Percentiles rank a stretch among this genome's conserved stretches.
These are phyloP conservation scores for Acanthamoeba royreba DNA, from an alignment of 208 protist species.

Conservation along the genomic window DNA sequence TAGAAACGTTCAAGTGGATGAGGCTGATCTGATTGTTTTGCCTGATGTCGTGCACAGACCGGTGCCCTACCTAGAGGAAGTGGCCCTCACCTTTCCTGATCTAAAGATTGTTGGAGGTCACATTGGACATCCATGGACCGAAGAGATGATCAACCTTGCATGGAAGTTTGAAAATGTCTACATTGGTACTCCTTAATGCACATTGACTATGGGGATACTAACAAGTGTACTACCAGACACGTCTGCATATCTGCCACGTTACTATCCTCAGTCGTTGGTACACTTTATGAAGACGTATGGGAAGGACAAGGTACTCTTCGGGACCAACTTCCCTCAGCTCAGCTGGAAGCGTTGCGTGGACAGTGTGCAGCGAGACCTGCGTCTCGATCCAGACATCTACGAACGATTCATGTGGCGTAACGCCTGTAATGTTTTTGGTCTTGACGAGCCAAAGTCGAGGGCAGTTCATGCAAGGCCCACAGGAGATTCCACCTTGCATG, in stretches of 20 bases:
- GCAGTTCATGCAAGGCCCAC: not conserved
- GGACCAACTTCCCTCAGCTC: conserved; percentile 42
- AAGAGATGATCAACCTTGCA: conserved; percentile 56
- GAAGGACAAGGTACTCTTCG: conserved; percentile 27
- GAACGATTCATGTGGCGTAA: conserved; percentile 46
- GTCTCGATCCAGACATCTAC: not conserved
- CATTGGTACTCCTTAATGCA: conserved; percentile 30
- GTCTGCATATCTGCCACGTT: conserved; percentile 28
- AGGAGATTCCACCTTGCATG: not conserved
- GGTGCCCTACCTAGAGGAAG: conserved; percentile 53
- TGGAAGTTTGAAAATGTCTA: conserved; percentile 55
- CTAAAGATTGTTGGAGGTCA: conserved; percentile 55
- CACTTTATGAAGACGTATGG: conserved; percentile 38
- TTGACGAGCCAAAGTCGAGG: not conserved
- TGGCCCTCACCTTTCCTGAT: conserved; percentile 54
- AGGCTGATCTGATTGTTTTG: not conserved
- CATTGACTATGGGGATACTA: not conserved
- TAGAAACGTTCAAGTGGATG: not conserved
- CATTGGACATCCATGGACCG: conserved; percentile 57
- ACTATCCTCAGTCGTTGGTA: conserved; percentile 12
- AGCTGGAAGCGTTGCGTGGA: conserved; percentile 15
- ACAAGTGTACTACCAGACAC: not conserved
- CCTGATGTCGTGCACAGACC: not conserved
- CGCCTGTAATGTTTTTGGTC: not conserved
- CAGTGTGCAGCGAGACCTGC: conserved; percentile 1